Base-by-base conservation (phyloP, 1,284 basidiomycete genomes). In the Lentinula novae-zelandiae region DNA sequence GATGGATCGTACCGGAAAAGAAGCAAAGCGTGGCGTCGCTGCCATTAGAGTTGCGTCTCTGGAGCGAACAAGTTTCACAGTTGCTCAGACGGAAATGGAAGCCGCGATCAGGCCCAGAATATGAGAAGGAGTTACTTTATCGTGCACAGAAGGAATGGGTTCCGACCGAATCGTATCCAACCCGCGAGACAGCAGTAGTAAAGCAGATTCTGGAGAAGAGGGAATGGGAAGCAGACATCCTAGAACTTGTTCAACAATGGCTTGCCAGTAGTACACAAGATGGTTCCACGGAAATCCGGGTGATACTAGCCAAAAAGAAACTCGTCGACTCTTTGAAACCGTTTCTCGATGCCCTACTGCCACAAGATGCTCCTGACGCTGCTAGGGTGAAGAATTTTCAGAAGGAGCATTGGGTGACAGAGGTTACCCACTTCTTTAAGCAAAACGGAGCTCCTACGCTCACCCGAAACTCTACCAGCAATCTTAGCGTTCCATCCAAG, bases 1-100 rank as follows among this genome's bases (percentile, higher is more conserved):
- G 69, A 48, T 70, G 68, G 66, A 17, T 69, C 22, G 63, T n/a
- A 65, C 36, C 63, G 64, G 7, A 27, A 27, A 27, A 64, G 68
- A 31, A 66, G 57, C 7, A 66, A 67, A 12, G 64, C 49, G 22
- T 63, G 63, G 50, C 33, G 5, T 31, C 46, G 7, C 12, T 22
- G 10, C 27, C 34, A 3, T 39, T 60, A 1, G 53, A 60, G 20
- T 33, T 38, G 31, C 33, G 34, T 5, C 7, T 15, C 13, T 56
- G 53, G 60, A 46, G 52, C 6, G 40, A 60, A 31, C 40, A 60
- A 52, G 22, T 60, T 10, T 36, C 46, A 7, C 34, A 46, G 6
- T 9, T 60, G 3, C 44, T 60, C 34, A 48, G 53, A 15, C 46
- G 48, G 10, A 10, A 44, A 44, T 60, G 60, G 60, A 55, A 27